Evolutionary conservation across 768 basidiomycete genomes (phyloP), one percentile per base, ranked within the genome.

Genomic region (Pleurotus pulmonarius): DNA sequence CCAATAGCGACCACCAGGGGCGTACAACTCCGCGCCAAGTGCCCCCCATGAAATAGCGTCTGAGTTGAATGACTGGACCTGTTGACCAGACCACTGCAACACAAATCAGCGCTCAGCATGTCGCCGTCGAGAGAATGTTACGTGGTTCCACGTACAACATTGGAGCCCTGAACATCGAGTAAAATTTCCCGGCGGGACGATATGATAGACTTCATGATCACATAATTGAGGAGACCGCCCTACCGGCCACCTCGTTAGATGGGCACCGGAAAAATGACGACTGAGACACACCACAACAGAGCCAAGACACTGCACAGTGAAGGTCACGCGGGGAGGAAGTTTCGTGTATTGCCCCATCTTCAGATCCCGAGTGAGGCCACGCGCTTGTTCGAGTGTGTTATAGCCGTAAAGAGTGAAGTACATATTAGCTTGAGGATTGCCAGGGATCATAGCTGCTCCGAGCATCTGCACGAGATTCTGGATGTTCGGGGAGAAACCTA

Each of bases 301-400:
- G 1, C 86, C 85, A 44, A 77, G 52, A 29, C 73, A 75, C 63
- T 86, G 85, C 5, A 82, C 82, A 16, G 77, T 73, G 67, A 88
- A 87, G 1, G 85, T 81, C 34, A 79, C 78, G 8, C 84, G 81
- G 43, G 86, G 86, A 38, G 85, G 83, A 41, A 87, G 75, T 69
- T 87, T 87, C 18, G 77, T 76, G 61, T 78, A 73, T 64, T 77
- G 76, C 37, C 71, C 74, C 70, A 82, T 77, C 64, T 85, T 87
- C 5, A 86, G 71, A 61, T 86, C 85, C 20, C 81, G 75, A 47
- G 83, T 75, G 15, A 86, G 69, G 1, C 78, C 71, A 54, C 67
- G 66, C 34, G 80, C 80, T 65, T 84, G 82, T 38, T 71, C 66
- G 43, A 77, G 67, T 13, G 79, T 77, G 54, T 81, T 74, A 56